Base-by-base conservation (phyloP, 257 asterid genomes). In the Mitragyna speciosa region DNA sequence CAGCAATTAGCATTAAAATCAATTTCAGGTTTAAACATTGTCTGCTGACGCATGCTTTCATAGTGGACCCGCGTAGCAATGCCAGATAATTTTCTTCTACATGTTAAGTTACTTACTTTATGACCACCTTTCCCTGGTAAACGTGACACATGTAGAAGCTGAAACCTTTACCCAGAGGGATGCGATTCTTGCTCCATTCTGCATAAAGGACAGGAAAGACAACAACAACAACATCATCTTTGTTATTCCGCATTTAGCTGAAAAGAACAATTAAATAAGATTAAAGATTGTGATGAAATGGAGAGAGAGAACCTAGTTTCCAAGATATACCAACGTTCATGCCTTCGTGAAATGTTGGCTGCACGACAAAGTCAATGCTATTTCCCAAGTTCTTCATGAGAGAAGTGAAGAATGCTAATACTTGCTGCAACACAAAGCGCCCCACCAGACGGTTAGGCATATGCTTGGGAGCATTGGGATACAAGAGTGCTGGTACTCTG, bases 121-220 rank as follows among this genome's bases (percentile, higher is more conserved):
- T 90, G 84, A 85, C 75, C 83, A 92, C 87, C 77, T 84, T 89
- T 54, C 98, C 98, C 20, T 83, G 85, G 85, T 90, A 89, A 58
- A 73, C 70, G 83, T 93, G 94, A 72, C 93, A 93, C 52, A 81
- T 85, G 77, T 88, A 84, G 84, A 93, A 67, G 89, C 93, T 79
- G 88, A 90, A 87, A 65, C 97, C 93, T 72, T 92, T 90, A 36
- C 97, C 93, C 48, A 93, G 80, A 30, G 88, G 87, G 79, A 89
- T 45, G 41, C 84, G 90, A 63, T 75, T 79, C 77, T 86, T 82
- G 0, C 58, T 75, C 90, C 97, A 92, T 83, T 83, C 98, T 92
- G 84, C 74, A 82, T 15, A 54, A 36, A 6, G 45, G 70, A 68
- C 54, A 70, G 17, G 20, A 70, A 4, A 56, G 2, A 10, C 16